Evolutionary conservation across 345 rosid genomes (phyloP).

Genomic region (Pistacia atlantica): DNA sequence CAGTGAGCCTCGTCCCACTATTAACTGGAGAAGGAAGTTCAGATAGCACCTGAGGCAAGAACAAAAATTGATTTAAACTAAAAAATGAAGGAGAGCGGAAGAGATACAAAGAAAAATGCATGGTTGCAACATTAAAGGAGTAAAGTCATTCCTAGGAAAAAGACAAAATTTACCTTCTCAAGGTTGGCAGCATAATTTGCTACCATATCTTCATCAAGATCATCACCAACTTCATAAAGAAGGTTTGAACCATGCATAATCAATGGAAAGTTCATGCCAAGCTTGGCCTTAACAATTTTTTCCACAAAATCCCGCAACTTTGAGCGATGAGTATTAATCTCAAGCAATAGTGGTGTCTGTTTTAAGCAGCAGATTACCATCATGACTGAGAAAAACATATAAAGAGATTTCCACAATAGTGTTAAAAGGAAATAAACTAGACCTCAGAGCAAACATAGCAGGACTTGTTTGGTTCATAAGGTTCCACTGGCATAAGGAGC

Average conservation of each 20-base stretch:
- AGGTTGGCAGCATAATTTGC: conserved; percentile 87
- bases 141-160: neutral
- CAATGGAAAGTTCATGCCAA: conserved; percentile 88
- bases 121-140: neutral
- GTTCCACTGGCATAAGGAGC: conserved; percentile 98
- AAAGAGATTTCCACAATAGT: conserved; percentile 16
- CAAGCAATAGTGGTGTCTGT: conserved; percentile 86
- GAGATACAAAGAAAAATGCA: neutral
- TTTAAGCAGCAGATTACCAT: conserved; percentile 23
- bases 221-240: conserved; percentile 98
- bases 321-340: conserved; percentile 73
- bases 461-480: conserved; percentile 84
- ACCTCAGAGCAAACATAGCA: conserved; percentile 99
- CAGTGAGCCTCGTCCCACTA: conserved; percentile 66
- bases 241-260: conserved; percentile 81
- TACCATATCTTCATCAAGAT: conserved; percentile 77
- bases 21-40: conserved; percentile 82
- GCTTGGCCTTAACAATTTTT: conserved; percentile 90
- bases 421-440: conserved; percentile 19
- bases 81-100: neutral
- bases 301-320: conserved; percentile 92
- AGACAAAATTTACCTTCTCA: conserved; percentile 64
- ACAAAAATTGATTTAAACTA: conserved; percentile 5
- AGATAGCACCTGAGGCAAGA: conserved; percentile 54
- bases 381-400: conserved; percentile 9